A percentile compares a stretch with the other conserved stretches of the same genome.
phyloP scores from a whole-genome alignment of 164 flowering plant genomes.

The Chimonanthus praecox region DNA sequence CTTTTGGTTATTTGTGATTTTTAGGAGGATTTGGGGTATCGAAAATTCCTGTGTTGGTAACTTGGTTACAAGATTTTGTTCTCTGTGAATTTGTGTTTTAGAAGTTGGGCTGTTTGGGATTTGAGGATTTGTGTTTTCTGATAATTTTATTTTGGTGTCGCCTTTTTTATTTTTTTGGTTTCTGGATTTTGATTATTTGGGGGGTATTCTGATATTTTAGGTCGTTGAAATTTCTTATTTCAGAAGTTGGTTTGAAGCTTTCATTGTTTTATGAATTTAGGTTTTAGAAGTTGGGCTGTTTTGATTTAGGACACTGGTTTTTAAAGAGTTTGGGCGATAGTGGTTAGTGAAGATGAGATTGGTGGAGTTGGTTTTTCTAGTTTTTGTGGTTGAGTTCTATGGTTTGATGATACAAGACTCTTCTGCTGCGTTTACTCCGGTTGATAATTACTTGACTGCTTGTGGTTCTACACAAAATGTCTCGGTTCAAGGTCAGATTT shows the following conservation, averaged over 20 bases:
- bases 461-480: slow-evolving; percentile 76
- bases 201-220: not conserved
- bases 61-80: no score
- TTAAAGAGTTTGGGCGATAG: not conserved
- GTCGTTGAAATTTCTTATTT: not conserved
- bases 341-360: slow-evolving; percentile 25
- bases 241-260: not conserved
- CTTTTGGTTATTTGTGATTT: not conserved
- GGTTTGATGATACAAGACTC: slow-evolving; percentile 19
- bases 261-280: not conserved
- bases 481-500: slow-evolving; percentile 50
- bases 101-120: not conserved
- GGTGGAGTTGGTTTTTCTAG: slow-evolving; percentile 21
- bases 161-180: not conserved
- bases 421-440: slow-evolving; percentile 46
- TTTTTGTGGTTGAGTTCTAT: slow-evolving; percentile 26
- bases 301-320: not conserved
- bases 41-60: no score
- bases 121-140: not conserved
- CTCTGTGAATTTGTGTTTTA: no score
- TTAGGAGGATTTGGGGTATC: not conserved
- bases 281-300: not conserved
- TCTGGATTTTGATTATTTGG: not conserved
- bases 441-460: slow-evolving; percentile 60
- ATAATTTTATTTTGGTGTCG: no score